A percentile compares a stretch with the other conserved stretches of the same genome.
These are phyloP conservation scores for Lipomyces sp. DNA, from an alignment of 805 yeast species.

Conservation along the genomic window DNA sequence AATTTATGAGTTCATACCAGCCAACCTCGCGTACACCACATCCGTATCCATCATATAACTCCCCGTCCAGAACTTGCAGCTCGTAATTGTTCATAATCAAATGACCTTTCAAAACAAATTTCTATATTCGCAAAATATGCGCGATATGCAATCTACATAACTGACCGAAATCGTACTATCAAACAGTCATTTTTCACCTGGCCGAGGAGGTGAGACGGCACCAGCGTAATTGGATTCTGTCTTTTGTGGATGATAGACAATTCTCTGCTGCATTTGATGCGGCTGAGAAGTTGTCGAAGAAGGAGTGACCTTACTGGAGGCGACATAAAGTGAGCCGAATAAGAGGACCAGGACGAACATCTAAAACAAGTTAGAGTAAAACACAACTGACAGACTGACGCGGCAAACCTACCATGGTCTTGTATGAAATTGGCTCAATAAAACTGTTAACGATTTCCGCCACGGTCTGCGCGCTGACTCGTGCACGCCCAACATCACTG, in stretches of 20 bases:
- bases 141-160: not conserved
- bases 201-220: constrained; percentile 1
- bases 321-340: constrained; percentile 58
- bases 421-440: constrained; percentile 70
- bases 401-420: constrained; percentile 52
- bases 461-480: constrained; percentile 77
- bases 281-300: not conserved
- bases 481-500: constrained; percentile 64
- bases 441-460: constrained; percentile 84
- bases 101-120: not conserved
- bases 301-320: constrained; percentile 40
- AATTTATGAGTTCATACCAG: not conserved
- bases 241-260: constrained; percentile 4
- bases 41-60: not conserved
- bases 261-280: not conserved
- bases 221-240: constrained; percentile 5
- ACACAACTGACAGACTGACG: constrained; percentile 38
- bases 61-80: not conserved
- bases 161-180: not conserved
- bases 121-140: not conserved
- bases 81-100: not conserved
- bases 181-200: not conserved
- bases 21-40: not conserved
- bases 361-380: constrained; percentile 11
- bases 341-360: constrained; percentile 51